Evolutionary conservation across 1,139 yeast genomes (phyloP), one percentile per base, ranked within the genome.

Genomic region (Pichia sp.): DNA sequence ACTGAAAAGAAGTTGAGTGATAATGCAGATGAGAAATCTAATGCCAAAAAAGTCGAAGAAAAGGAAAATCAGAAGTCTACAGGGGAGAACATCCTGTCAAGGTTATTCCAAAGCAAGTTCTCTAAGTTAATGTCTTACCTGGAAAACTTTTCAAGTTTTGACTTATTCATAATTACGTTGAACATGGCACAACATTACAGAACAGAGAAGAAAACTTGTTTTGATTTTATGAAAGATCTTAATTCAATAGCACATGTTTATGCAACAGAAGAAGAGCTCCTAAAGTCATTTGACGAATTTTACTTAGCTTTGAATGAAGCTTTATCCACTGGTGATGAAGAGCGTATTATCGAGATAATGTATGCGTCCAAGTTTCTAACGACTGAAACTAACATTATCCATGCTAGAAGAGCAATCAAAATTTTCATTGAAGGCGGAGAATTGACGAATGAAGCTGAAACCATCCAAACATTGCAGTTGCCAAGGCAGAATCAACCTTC

Each of bases 141-240:
- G 12, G 49, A 48, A 14, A 53, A 47, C 14, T 50, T 55, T 31
- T 46, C 52, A 20, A 30, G 17, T n/a, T 51, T 50, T 10, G 51
- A 43, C 20, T 24, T 36, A 24, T 43, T 63, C 9, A 56, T 58
- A 38, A 57, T 63, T 40, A 47, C 63, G 16, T 53, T 65, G 24
- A 61, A 62, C 30, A 53, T 65, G 43, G 65, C 63, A 7, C 50
- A 52, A 2, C 60, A 59, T 47, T 63, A 63, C 36, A 46, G 46
- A 5, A 31, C 49, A 16, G 61, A 60, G 36, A 56, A 57, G n/a
- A 48, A 38, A n/a, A 62, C 57, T 17, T 61, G 64, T 44, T 27
- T 59, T 14, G 55, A 60, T 17, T 64, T 63, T 42, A 51, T 61
- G 29, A 52, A 51, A 34, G 63, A 58, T 44, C 52, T 62, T 24